Evolutionary conservation across 352 stramenopile genomes (phyloP).

Genomic region (Pythium myriotylum): DNA sequence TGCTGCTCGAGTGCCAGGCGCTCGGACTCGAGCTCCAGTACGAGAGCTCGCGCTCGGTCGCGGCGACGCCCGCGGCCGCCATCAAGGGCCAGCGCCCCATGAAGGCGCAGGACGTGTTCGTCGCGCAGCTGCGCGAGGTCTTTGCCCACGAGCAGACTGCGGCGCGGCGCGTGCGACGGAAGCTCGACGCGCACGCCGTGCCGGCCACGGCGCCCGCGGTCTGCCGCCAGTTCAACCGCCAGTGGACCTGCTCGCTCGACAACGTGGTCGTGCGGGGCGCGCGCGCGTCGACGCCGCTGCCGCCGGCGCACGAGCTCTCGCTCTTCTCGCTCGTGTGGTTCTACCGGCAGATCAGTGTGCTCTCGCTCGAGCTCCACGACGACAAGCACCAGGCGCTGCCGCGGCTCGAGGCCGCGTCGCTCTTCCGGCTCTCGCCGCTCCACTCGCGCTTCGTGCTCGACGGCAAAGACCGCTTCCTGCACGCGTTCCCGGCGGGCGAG

Average conservation of each 20-base stretch:
- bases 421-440: slow-evolving; percentile 12
- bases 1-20: slow-evolving; percentile 15
- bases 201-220: neutral
- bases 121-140: slow-evolving; percentile 19
- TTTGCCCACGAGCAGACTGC: neutral
- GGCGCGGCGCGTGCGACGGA: neutral
- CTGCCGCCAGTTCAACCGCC: slow-evolving; percentile 11
- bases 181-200: neutral
- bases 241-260: slow-evolving; percentile 17
- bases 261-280: slow-evolving; percentile 1
- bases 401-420: slow-evolving; percentile 6
- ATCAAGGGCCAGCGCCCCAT: neutral
- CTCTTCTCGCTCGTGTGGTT: slow-evolving; percentile 17
- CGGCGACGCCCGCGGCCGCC: neutral
- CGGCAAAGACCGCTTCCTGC: slow-evolving; percentile 11
- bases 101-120: slow-evolving; percentile 18
- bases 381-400: neutral
- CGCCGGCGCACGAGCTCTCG: slow-evolving; percentile 4
- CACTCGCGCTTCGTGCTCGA: slow-evolving; percentile 14
- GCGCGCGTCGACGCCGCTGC: neutral
- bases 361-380: slow-evolving; percentile 1
- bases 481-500: slow-evolving; percentile 15
- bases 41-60: neutral
- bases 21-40: slow-evolving; percentile 12
- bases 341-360: slow-evolving; percentile 14